phyloP scores from a whole-genome alignment of 2,329 filamentous ascomycete species.

The Coleophoma cylindrospora region DNA sequence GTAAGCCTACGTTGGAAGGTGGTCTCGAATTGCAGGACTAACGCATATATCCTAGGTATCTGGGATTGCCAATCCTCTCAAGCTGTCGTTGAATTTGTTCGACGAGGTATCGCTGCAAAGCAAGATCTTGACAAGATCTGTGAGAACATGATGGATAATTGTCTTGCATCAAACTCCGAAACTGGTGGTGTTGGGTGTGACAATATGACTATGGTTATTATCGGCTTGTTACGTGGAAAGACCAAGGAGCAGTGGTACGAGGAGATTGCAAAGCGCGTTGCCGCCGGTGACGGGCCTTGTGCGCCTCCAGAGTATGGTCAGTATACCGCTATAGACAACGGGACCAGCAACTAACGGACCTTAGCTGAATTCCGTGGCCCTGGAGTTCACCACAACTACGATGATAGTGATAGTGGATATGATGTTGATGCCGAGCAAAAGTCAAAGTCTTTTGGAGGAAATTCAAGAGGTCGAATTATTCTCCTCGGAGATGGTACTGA shows the following conservation, averaged over 20 bases:
- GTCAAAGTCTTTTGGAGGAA: constrained; percentile 61
- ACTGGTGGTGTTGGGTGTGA: constrained; percentile 97
- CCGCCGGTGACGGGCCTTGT: constrained; percentile 94
- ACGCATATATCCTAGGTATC: constrained; percentile 60
- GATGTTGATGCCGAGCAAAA: constrained; percentile 68
- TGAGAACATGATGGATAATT: constrained; percentile 99
- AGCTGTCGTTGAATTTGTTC: constrained; percentile 93
- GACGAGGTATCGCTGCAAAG: constrained; percentile 92
- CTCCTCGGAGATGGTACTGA: constrained; percentile 94
- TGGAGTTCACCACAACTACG: constrained; percentile 76
- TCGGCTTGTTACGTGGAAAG: constrained; percentile 86
- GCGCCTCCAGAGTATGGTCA: constrained; percentile 98
- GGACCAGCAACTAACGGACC: constrained; percentile 18
- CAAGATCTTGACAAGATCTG: constrained; percentile 93
- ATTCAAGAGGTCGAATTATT: constrained; percentile 79
- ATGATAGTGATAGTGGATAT: constrained; percentile 74
- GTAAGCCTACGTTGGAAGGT: constrained; percentile 43
- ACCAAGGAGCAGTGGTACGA: constrained; percentile 98
- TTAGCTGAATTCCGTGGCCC: constrained; percentile 82
- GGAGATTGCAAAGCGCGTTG: constrained; percentile 87
- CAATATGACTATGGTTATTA: constrained; percentile 97
- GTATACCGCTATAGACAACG: constrained; percentile 14
- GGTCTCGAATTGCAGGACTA: too few relatives aligned
- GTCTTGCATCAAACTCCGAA: constrained; percentile 94
- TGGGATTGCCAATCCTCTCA: constrained; percentile 99